Evolutionary conservation across 176 grass and related monocot species (phyloP), one percentile per base, ranked within the genome.

Genomic region (Zea mays): DNA sequence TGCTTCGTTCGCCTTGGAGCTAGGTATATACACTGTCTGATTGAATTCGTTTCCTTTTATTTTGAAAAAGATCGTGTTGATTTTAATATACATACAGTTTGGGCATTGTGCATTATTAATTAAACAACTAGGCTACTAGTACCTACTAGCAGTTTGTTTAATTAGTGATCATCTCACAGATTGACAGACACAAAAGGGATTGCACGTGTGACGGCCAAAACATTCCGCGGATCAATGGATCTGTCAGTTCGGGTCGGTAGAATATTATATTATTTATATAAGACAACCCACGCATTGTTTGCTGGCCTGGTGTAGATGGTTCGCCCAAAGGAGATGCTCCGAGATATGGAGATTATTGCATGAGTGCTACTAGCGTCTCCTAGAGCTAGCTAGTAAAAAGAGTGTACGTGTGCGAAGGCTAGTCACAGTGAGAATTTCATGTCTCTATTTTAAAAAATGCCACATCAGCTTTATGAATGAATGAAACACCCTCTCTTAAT

Each of bases 181-280:
- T 71, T 65, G 79, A 82, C 45, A 51, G 27, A 27, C 27, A 37
- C 58, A 49, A 58, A 47, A 50, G 83, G 79, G 10, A 10, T 34
- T 41, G 74, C 73, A 77, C 85, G 82, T 79, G 86, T 68, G 85
- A 70, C 37, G 63, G 54, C 69, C 75, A 79, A 61, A 84, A 75
- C 70, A 84, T 84, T 80, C 76, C 79, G 69, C 74, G 59, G 63
- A 78, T 79, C 49, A 44, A 75, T 52, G 66, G 7, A 45, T 60
- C 10, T 10, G 73, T 78, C 64, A 45, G 60, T 15, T n/a, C 39
- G 39, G 57, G 4, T 12, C 10, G 72, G 34, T 35, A 72, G 19
- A 58, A 58, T 58, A 58, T 5, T 41, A 52, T 52, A 27, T 27
- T 27, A 27, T 27, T 27, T 27, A 20, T 20, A 43, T 1, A 1